Percentiles rank a stretch among this genome's conserved stretches.
These are phyloP conservation scores for Plantago rigida DNA, from an alignment of 305 asterid species.

Conservation along the genomic window DNA sequence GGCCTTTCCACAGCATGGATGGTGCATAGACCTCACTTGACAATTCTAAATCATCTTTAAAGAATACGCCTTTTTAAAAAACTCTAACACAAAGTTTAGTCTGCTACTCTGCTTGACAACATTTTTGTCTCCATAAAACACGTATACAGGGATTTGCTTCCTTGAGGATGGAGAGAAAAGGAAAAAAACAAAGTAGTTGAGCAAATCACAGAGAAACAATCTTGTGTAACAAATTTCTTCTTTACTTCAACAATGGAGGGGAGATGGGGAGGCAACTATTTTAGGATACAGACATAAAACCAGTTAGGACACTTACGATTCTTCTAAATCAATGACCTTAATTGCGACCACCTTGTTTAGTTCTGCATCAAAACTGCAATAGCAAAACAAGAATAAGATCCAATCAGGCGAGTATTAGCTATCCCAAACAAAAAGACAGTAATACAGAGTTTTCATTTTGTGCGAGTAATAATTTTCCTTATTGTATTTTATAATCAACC, in stretches of 20 bases:
- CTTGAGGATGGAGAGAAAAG: not conserved
- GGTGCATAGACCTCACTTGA: not conserved
- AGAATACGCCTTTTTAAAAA: slow-evolving; percentile 4
- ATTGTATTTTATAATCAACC: not conserved
- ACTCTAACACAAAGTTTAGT: slow-evolving; percentile 9
- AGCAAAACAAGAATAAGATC: slow-evolving; percentile 20
- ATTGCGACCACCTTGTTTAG: slow-evolving; percentile 81
- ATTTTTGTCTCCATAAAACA: slow-evolving; percentile 2
- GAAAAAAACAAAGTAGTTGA: not conserved
- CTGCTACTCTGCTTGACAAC: not conserved
- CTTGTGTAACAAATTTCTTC: slow-evolving; percentile 6
- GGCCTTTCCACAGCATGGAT: not conserved
- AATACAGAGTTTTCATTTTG: not conserved
- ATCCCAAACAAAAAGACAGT: not conserved
- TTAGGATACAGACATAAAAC: slow-evolving; percentile 20
- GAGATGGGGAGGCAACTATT: slow-evolving; percentile 15
- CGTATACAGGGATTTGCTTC: not conserved
- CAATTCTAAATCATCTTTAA: slow-evolving; percentile 1
- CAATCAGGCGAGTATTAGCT: slow-evolving; percentile 17
- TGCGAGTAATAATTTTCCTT: not conserved
- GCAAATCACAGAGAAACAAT: slow-evolving; percentile 15
- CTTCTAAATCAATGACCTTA: slow-evolving; percentile 94
- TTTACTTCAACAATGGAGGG: slow-evolving; percentile 7
- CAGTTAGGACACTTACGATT: slow-evolving; percentile 67
- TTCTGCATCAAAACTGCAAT: slow-evolving; percentile 80